phyloP scores from a whole-genome alignment of 345 rosid genomes.

The Sapria himalayana region DNA sequence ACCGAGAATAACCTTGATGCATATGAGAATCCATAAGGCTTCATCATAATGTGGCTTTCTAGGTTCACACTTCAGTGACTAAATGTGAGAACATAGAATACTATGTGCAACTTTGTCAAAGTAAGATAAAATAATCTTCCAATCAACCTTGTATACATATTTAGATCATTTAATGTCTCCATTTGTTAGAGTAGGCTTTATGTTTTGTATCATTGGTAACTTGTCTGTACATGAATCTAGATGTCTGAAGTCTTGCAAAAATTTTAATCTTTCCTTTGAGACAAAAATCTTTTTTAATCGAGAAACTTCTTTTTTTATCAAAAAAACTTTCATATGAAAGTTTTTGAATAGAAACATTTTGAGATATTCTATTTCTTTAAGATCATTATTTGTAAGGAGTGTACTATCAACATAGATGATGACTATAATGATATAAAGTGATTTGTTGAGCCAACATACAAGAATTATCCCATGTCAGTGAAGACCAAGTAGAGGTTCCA shows the following conservation, averaged over 20 bases:
- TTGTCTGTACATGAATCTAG: too few relatives aligned
- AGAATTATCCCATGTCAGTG: background rate
- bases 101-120: background rate
- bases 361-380: background rate
- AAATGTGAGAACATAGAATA: background rate
- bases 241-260: too few relatives aligned
- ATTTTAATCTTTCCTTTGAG: background rate
- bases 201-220: too few relatives aligned
- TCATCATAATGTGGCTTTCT: background rate
- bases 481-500: too few relatives aligned
- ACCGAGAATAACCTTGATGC: too few relatives aligned
- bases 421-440: background rate
- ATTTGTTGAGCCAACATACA: background rate
- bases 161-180: background rate
- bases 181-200: background rate
- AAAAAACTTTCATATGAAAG: background rate
- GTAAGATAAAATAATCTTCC: background rate
- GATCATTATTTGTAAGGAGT: background rate
- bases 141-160: background rate
- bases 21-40: too few relatives aligned
- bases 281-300: background rate
- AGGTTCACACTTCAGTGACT: slow-evolving; percentile 1
- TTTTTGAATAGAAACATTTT: background rate
- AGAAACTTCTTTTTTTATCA: too few relatives aligned
- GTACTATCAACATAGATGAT: background rate